These are phyloP conservation scores for Teratosphaeriaceae sp. DNA, from an alignment of 2,329 filamentous ascomycete species.

Conservation along the genomic window DNA sequence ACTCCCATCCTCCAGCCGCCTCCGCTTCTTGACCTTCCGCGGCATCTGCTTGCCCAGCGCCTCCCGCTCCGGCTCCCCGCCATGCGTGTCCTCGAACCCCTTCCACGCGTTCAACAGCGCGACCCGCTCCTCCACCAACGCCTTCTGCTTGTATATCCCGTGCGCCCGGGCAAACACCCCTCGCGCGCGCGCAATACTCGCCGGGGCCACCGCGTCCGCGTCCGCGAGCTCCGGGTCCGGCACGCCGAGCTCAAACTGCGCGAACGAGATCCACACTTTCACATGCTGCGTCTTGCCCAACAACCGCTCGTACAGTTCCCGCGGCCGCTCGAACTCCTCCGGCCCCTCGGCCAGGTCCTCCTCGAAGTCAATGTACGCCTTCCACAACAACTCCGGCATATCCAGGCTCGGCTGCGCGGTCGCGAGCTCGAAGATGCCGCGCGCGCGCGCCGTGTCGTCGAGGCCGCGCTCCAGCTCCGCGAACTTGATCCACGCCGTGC, in stretches of 20 bases:
- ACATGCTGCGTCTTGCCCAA: slow-evolving; percentile 95
- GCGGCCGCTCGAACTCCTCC: slow-evolving; percentile 76
- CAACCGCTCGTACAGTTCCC: slow-evolving; percentile 80
- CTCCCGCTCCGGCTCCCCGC: slow-evolving; percentile 65
- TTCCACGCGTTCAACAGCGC: slow-evolving; percentile 88
- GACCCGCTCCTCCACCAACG: slow-evolving; percentile 90
- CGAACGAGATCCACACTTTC: slow-evolving; percentile 98
- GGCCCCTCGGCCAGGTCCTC: slow-evolving; percentile 60
- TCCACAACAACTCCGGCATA: slow-evolving; percentile 98
- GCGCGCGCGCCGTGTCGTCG: slow-evolving; percentile 79
- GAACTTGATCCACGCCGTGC: slow-evolving; percentile 93
- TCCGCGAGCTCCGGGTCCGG: slow-evolving; percentile 57
- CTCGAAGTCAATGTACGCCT: slow-evolving; percentile 97
- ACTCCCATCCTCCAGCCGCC: slow-evolving; percentile 83
- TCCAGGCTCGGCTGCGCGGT: slow-evolving; percentile 77
- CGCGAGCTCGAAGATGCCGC: slow-evolving; percentile 88
- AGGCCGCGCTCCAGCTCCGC: slow-evolving; percentile 87
- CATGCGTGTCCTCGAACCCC: slow-evolving; percentile 83
- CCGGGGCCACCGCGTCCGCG: slow-evolving; percentile 52
- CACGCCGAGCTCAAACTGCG: slow-evolving; percentile 95
- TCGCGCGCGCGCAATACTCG: slow-evolving; percentile 75
- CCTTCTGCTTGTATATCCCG: slow-evolving; percentile 78
- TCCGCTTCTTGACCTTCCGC: slow-evolving; percentile 81
- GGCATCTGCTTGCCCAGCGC: slow-evolving; percentile 92
- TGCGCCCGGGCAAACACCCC: slow-evolving; percentile 80